These are phyloP conservation scores for Trichoderma citrinoviride DNA, from an alignment of 2,329 filamentous ascomycete species.

Conservation along the genomic window DNA sequence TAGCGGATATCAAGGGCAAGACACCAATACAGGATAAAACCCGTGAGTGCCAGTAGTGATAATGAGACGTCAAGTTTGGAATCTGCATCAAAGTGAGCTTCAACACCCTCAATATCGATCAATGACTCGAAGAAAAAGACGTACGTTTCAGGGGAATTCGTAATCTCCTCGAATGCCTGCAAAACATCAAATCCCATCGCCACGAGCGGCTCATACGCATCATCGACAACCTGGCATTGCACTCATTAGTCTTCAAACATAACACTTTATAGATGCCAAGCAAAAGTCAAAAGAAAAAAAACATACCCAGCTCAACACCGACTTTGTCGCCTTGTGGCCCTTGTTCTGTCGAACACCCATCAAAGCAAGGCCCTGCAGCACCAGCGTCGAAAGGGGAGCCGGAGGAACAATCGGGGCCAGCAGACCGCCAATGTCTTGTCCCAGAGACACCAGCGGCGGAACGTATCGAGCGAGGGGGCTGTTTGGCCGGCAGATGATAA, in stretches of 20 bases:
- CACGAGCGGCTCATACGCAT: constrained; percentile 68
- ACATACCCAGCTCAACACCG: constrained; percentile 77
- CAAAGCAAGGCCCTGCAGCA: constrained; percentile 73
- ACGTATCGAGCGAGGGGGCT: constrained; percentile 68
- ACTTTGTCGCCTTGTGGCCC: constrained; percentile 68
- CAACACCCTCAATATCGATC: too few relatives aligned
- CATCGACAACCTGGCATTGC: constrained; percentile 61
- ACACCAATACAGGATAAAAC: background rate
- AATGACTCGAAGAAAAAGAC: constrained; percentile 22
- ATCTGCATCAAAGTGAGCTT: background rate
- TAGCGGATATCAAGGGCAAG: background rate
- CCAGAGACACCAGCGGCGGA: constrained; percentile 62
- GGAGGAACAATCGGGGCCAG: constrained; percentile 75
- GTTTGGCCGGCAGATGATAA: constrained; percentile 72
- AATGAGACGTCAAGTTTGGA: constrained; percentile 8
- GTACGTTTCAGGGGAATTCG: constrained; percentile 57
- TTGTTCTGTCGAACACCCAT: constrained; percentile 83
- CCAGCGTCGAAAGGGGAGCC: constrained; percentile 63
- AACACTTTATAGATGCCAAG: too few relatives aligned
- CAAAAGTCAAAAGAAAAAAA: background rate
- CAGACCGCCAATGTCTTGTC: constrained; percentile 67
- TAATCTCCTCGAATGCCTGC: constrained; percentile 80
- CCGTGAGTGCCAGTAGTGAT: background rate
- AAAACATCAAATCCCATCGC: constrained; percentile 78
- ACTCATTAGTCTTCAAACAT: constrained; percentile 23